phyloP scores from a whole-genome alignment of 768 basidiomycete species.

The Leccinum subtestaceum region DNA sequence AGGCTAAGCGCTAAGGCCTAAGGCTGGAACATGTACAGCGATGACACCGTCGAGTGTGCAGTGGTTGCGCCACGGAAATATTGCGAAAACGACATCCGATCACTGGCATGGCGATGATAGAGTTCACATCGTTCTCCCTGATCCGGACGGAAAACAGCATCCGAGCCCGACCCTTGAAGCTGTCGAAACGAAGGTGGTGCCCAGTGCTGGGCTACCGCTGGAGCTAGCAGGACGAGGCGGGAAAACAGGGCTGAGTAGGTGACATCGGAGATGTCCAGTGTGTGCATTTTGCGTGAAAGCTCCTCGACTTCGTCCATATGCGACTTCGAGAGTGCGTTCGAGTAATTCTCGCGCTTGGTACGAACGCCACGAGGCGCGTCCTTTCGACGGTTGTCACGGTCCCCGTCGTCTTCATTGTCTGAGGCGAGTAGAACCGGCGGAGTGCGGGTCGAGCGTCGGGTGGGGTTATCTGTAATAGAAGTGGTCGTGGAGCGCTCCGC shows the following conservation, averaged over 20 bases:
- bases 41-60: slow-evolving; percentile 23
- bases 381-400: not conserved
- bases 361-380: not conserved
- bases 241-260: not conserved
- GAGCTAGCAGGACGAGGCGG: not conserved
- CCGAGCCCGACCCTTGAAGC: not conserved
- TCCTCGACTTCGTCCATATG: not conserved
- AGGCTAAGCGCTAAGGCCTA: too few relatives aligned
- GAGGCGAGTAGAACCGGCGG: not conserved
- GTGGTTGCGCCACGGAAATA: slow-evolving; percentile 23
- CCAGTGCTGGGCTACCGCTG: not conserved
- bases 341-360: not conserved
- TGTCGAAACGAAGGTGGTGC: not conserved
- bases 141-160: too few relatives aligned
- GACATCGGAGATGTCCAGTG: not conserved
- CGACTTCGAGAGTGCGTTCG: not conserved
- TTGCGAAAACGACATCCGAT: not conserved
- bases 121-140: slow-evolving; percentile 1
- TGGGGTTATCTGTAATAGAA: too few relatives aligned
- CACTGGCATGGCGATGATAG: not conserved
- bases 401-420: not conserved
- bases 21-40: not conserved
- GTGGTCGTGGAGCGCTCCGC: not conserved
- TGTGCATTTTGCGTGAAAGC: not conserved
- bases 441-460: not conserved